Evolutionary conservation across 78 protist genomes (phyloP), one percentile per base, ranked within the genome.

Genomic region (Planoprotostelium fungivorum): DNA sequence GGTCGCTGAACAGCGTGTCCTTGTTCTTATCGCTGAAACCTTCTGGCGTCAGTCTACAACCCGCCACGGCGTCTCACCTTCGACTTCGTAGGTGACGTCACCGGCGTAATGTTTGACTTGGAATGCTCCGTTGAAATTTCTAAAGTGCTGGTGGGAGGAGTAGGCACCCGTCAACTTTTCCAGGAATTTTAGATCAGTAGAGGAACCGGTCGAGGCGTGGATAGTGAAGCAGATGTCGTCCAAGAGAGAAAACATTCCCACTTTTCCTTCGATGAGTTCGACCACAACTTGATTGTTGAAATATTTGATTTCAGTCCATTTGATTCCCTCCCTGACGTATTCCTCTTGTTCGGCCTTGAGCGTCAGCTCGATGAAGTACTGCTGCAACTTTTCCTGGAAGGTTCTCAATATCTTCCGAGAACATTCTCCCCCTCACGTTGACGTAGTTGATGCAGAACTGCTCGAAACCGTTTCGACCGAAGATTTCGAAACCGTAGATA

Each of bases 391-490:
- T 84, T 90, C 94, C 73, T 51, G 73, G 31, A 16, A 51, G 73
- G 5, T 16, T 5, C 31, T 51, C 73, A 51, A 16, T 51, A 51
- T 51, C 5, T 51, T n/a, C 1, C 35, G 37, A 0, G 37, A 0
- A n/a, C 86, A 73, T 87, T n/a, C 89, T 95, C 97, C 5, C 16
- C 5, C 73, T 51, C 16, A 51, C 73, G 94, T 97, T 97, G 92
- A 95, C 97, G 92, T 93, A 97, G 88, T 97, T 97, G 94, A 97
- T 97, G 94, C 98, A 96, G 83, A 97, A 93, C 91, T 97, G 98
- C 91, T 97, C 99, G 86, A 96, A 97, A 31, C 97, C 94, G 88
- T 98, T 98, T 38, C 89, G 31, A 90, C 91, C 88, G 31, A 91
- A 97, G 29, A 97, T 97, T 86, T 97, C 98, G 85, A 97, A 97